Conservation (phyloP, 371 early-diverging fungal genomes). For the Saksenaea oblongispora region DNA sequence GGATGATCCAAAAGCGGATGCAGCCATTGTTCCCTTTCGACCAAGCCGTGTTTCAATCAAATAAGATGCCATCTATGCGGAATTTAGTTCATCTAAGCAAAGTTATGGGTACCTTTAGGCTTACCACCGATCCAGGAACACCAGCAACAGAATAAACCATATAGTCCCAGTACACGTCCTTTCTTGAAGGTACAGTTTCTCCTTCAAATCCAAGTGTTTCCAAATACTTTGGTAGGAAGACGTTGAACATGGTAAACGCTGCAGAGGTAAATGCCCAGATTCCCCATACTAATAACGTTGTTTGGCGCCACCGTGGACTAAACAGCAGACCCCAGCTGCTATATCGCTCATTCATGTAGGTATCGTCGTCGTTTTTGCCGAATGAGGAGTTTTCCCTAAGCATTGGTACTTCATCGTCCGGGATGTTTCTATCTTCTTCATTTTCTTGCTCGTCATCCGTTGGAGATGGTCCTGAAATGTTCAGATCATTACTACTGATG, state of each 20-base stretch:
- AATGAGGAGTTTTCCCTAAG: background rate
- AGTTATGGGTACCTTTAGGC: slow-evolving; percentile 4
- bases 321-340: slow-evolving; percentile 33
- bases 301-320: slow-evolving; percentile 51
- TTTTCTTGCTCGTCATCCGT: slow-evolving; percentile 1
- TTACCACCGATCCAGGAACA: slow-evolving; percentile 80
- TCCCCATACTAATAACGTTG: slow-evolving; percentile 73
- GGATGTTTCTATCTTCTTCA: background rate
- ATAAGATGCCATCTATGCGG: slow-evolving; percentile 64
- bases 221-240: slow-evolving; percentile 77
- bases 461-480: background rate
- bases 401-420: slow-evolving; percentile 4
- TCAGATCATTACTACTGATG: slow-evolving; percentile 33
- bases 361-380: background rate
- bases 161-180: slow-evolving; percentile 75
- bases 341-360: background rate
- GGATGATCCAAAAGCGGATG: slow-evolving; percentile 73
- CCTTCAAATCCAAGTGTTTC: slow-evolving; percentile 55
- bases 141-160: slow-evolving; percentile 78
- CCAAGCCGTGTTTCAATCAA: slow-evolving; percentile 79
- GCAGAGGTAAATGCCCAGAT: slow-evolving; percentile 81
- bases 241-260: slow-evolving; percentile 87
- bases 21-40: slow-evolving; percentile 81
- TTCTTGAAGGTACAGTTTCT: slow-evolving; percentile 36
- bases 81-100: background rate